Evolutionary conservation across 768 basidiomycete genomes (phyloP), one percentile per base, ranked within the genome.

Genomic region (Pulveroboletus frians): DNA sequence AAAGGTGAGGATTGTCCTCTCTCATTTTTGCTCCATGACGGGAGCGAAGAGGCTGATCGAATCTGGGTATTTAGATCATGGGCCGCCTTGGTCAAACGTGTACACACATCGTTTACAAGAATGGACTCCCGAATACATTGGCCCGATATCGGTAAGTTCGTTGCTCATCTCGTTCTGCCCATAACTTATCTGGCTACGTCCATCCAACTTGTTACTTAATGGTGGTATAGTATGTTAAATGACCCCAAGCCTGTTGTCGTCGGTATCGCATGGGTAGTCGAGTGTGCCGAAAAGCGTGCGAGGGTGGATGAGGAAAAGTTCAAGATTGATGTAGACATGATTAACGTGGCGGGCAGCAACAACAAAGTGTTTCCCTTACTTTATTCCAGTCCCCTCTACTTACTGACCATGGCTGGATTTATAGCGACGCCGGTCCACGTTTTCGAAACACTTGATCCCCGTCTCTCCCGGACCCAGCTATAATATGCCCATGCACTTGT

Each of bases 201-300:
- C 8, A 31, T 39, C 36, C 30, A 9, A 49, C 14, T 29, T 35
- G 1, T 38, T 44, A 6, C 14, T 20, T 18, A 35, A 21, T 3
- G 35, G 26, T 27, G 32, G 13, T 38, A 9, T 30, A 88, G 86
- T 45, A 61, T 81, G 41, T 69, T 88, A 20, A 71, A 79, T 39
- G 83, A 89, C 35, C 87, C 65, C 60, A 76, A 84, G 59, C 92
- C 92, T 0, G 55, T 71, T 21, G 82, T 91, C 14, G 85, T 95
- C 14, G 87, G 89, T 8, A 88, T 92, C 56, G 85, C 81, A 15
- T 93, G 92, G 92, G 86, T 94, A 5, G 87, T 92, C 2, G 83
- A 89, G 60, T 94, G 90, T 55, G 85, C 78, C 2, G 90, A 92
- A 58, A 78, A 82, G 53, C 74, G 76, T 39, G 65, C 65, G 34